Base-by-base conservation (phyloP, 2,329 filamentous ascomycete genomes). In the Teratosphaeria viscida region DNA sequence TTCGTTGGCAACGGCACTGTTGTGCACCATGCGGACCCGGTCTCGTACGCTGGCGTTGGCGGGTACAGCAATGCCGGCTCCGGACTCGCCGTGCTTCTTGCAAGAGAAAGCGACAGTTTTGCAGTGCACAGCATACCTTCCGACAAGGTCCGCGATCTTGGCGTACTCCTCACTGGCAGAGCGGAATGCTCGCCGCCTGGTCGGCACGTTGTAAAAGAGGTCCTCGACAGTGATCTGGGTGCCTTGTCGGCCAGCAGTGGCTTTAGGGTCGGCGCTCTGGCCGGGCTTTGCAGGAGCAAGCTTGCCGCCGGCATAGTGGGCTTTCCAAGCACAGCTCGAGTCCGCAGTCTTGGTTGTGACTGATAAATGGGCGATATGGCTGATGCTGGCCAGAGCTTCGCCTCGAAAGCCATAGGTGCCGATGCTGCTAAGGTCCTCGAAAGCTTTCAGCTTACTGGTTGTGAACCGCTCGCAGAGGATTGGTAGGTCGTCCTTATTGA, bases 371-470 rank as follows among this genome's bases (percentile, higher is more conserved):
- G 95, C 92, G 67, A 99, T 96, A 72, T 99, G 94, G 71, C 92
- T 97, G 73, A 99, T 99, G 75, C 94, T 97, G 14, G 94, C 94
- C 58, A 99, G 77, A 3, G 94, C 94, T 75, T 99, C 94, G 59
- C 94, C 94, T 57, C 94, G 88, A 71, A 99, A 99, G n/a, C 94
- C 94, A 73, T 99, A 99, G 1, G 94, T 97, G 56, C 86, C 87
- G 64, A 99, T 97, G 86, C 89, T 49, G 85, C 85, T 60, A 55
- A 99, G 79, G 72, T 99, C 94, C 72, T 97, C 92, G 66, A 99
- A 99, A 5, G 85, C 84, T 67, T 94, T 91, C 60, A 99, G 81
- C 72, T 99, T 99, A 12, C 92, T 97, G 0, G 94, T 99, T 10
- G 94, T 99, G 72, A 96, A 96, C 56, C 94, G 86, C 73, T 97